Evolutionary conservation across 2,329 filamentous ascomycete genomes (phyloP).

Genomic region (Passalora sequoiae): DNA sequence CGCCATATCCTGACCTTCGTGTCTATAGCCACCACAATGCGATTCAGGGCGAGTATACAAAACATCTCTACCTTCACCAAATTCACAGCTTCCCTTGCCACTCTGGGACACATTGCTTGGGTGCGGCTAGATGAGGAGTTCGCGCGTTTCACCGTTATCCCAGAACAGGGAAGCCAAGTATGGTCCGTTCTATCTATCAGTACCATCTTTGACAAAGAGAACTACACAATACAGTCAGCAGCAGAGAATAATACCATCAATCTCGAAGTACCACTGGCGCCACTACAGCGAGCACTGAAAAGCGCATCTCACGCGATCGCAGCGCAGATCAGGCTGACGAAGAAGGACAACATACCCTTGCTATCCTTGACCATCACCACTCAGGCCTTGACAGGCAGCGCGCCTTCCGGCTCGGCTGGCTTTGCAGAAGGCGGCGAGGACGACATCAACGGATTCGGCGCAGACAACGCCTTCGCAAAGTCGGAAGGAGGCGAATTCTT

Average conservation of each 20-base stretch:
- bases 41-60: conserved; percentile 22
- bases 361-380: conserved; percentile 87
- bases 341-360: conserved; percentile 81
- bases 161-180: conserved; percentile 89
- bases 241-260: conserved; percentile 85
- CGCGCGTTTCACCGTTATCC: conserved; percentile 91
- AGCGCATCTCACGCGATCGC: conserved; percentile 77
- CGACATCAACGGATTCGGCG: conserved; percentile 36
- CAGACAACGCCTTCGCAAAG: conserved; percentile 22
- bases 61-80: conserved; percentile 44
- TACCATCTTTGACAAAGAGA: conserved; percentile 70
- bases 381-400: conserved; percentile 55
- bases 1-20: neutral
- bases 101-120: conserved; percentile 80
- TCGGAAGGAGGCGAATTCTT: conserved; percentile 34
- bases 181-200: conserved; percentile 59
- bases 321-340: conserved; percentile 82
- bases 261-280: conserved; percentile 84
- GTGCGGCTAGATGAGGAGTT: conserved; percentile 80
- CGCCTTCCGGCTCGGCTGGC: conserved; percentile 30
- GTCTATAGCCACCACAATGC: conserved; percentile 24
- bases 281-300: conserved; percentile 83
- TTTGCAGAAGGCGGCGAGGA: conserved; percentile 20
- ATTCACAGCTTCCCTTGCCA: conserved; percentile 58
- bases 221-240: conserved; percentile 78